phyloP scores from a whole-genome alignment of 345 rosid species.

The Hypericum perforatum region DNA sequence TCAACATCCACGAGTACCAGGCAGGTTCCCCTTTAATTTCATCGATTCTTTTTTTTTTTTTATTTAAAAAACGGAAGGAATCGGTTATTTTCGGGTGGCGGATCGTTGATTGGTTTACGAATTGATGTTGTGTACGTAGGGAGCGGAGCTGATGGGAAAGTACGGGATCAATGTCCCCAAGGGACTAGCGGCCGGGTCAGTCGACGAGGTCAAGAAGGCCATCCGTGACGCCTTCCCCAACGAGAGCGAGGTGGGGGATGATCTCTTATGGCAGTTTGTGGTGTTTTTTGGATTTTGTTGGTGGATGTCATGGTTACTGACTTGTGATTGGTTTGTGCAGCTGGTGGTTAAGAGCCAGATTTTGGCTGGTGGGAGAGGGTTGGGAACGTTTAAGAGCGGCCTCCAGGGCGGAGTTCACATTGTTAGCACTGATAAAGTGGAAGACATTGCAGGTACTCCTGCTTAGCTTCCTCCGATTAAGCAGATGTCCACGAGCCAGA shows the following conservation, averaged over 20 bases:
- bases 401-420: conserved; percentile 97
- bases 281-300: neutral
- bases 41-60: neutral
- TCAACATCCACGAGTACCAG: conserved; percentile 97
- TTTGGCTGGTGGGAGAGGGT: conserved; percentile 98
- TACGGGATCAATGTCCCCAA: conserved; percentile 87
- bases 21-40: conserved; percentile 20
- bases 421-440: conserved; percentile 60
- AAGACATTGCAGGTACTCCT: conserved; percentile 62
- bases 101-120: too few species aligned
- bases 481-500: neutral
- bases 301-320: neutral
- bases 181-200: conserved; percentile 72
- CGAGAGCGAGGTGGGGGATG: conserved; percentile 48
- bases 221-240: conserved; percentile 53
- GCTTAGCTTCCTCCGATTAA: neutral
- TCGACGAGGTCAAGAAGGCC: conserved; percentile 53
- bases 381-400: conserved; percentile 84
- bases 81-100: neutral
- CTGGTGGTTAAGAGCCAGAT: conserved; percentile 95
- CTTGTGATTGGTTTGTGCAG: conserved; percentile 29
- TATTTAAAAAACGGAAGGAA: too few species aligned
- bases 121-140: conserved; percentile 27
- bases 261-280: neutral
- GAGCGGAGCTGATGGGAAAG: conserved; percentile 90